phyloP scores from a whole-genome alignment of 1,139 yeast species.

The Saccharomyces hybrid region DNA sequence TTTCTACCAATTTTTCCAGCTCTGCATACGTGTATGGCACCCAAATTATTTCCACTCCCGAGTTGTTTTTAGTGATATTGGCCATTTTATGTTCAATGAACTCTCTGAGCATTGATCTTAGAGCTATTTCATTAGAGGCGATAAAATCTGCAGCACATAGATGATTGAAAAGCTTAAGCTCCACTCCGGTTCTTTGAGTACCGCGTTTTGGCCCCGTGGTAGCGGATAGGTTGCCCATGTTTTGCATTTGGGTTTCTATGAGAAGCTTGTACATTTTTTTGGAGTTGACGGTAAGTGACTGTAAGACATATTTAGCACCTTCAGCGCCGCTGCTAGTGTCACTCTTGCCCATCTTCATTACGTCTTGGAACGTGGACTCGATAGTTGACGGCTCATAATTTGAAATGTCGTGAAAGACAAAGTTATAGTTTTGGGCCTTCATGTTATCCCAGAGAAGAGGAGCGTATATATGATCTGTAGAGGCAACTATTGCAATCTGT shows the following conservation, averaged over 20 bases:
- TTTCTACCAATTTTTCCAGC: constrained; percentile 52
- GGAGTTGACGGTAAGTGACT: constrained; percentile 76
- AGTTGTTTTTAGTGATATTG: constrained; percentile 47
- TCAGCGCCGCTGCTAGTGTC: constrained; percentile 58
- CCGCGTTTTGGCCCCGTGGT: constrained; percentile 29
- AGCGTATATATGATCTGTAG: constrained; percentile 74
- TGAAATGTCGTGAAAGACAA: constrained; percentile 81
- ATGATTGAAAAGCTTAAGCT: constrained; percentile 55
- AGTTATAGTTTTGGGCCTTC: constrained; percentile 58
- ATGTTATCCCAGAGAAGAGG: constrained; percentile 84
- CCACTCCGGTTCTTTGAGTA: constrained; percentile 43
- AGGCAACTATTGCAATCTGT: constrained; percentile 59
- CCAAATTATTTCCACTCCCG: constrained; percentile 68
- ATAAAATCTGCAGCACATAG: constrained; percentile 74
- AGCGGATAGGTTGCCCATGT: constrained; percentile 38
- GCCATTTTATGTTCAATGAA: constrained; percentile 93
- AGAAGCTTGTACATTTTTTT: constrained; percentile 61
- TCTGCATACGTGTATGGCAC: constrained; percentile 76
- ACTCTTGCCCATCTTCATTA: constrained; percentile 56
- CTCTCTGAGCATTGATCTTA: constrained; percentile 76
- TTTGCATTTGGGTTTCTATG: constrained; percentile 56
- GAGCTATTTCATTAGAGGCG: constrained; percentile 75
- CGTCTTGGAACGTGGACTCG: constrained; percentile 75
- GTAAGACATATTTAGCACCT: constrained; percentile 78
- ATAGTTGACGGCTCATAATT: constrained; percentile 61